Evolutionary conservation across 345 rosid genomes (phyloP).

Genomic region (Barbarea vulgaris): DNA sequence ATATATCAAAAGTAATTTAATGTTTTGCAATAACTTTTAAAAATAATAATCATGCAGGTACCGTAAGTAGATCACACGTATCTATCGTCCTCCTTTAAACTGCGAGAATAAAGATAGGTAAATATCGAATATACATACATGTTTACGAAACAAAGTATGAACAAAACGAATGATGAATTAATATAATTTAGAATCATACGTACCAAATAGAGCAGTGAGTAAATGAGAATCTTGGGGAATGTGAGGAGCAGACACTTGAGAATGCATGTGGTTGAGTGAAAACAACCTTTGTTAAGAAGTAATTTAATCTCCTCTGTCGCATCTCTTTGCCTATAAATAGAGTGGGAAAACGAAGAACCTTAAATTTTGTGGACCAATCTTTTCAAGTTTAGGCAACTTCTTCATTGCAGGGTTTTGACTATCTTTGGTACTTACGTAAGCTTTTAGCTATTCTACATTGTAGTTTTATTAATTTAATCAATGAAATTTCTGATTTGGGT

Average conservation of each 20-base stretch:
- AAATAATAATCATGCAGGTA: slow-evolving; percentile 37
- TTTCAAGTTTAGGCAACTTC: slow-evolving; percentile 50
- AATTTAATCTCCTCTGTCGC: slow-evolving; percentile 64
- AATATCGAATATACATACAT: slow-evolving; percentile 7
- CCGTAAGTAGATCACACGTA: slow-evolving; percentile 32
- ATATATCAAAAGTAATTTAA: slow-evolving; percentile 21
- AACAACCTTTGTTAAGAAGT: slow-evolving; percentile 57
- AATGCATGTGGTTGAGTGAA: slow-evolving; percentile 73
- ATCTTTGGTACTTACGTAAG: slow-evolving; percentile 49
- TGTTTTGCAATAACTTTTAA: slow-evolving; percentile 30
- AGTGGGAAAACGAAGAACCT: slow-evolving; percentile 50
- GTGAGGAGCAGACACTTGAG: slow-evolving; percentile 62
- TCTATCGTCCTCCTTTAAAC: slow-evolving; percentile 29
- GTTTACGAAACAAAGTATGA: slow-evolving; percentile 13
- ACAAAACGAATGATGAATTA: slow-evolving; percentile 32
- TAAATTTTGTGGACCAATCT: slow-evolving; percentile 70
- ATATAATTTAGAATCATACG: slow-evolving; percentile 18
- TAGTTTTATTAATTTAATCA: background rate
- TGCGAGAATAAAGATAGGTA: slow-evolving; percentile 21
- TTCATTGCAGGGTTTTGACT: slow-evolving; percentile 61
- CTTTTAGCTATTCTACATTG: slow-evolving; percentile 26
- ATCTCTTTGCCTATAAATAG: slow-evolving; percentile 55
- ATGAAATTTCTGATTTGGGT: slow-evolving; percentile 19
- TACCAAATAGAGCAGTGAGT: slow-evolving; percentile 35
- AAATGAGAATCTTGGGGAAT: slow-evolving; percentile 39